Conservation (phyloP, 768 basidiomycete genomes). For the Kwoniella newhampshirensis region DNA sequence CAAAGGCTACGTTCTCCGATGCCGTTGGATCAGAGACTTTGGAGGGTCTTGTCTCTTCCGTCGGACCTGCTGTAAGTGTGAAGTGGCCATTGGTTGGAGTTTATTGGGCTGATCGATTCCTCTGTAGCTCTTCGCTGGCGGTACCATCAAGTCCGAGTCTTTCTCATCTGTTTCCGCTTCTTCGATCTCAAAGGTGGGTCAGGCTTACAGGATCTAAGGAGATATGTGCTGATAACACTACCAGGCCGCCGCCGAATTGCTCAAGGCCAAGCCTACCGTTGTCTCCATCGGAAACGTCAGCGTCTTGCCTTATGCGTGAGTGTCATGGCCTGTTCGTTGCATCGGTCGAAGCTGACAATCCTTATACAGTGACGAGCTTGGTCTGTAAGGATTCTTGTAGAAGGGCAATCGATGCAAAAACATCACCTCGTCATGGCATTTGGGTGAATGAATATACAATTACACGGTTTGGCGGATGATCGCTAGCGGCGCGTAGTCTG, state of each 20-base stretch:
- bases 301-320: slow-evolving; percentile 68
- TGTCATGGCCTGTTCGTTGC: neutral
- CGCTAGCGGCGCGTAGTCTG: too few species aligned
- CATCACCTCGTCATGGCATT: neutral
- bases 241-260: slow-evolving; percentile 62
- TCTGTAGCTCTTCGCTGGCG: slow-evolving; percentile 62
- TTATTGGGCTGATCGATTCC: neutral
- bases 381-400: slow-evolving; percentile 30
- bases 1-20: slow-evolving; percentile 82
- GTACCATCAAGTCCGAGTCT: slow-evolving; percentile 56
- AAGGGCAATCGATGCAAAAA: slow-evolving; percentile 14
- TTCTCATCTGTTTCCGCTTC: slow-evolving; percentile 59
- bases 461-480: neutral
- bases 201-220: too few species aligned
- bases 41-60: slow-evolving; percentile 63
- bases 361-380: slow-evolving; percentile 45
- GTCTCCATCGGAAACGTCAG: slow-evolving; percentile 79
- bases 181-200: slow-evolving; percentile 68
- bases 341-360: neutral
- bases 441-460: slow-evolving; percentile 5
- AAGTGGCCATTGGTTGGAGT: too few species aligned
- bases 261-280: slow-evolving; percentile 77
- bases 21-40: slow-evolving; percentile 70
- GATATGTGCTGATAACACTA: neutral
- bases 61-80: slow-evolving; percentile 65